Evolutionary conservation across 495 filamentous ascomycete genomes (phyloP).

Genomic region (Astrocystis sublimbata): DNA sequence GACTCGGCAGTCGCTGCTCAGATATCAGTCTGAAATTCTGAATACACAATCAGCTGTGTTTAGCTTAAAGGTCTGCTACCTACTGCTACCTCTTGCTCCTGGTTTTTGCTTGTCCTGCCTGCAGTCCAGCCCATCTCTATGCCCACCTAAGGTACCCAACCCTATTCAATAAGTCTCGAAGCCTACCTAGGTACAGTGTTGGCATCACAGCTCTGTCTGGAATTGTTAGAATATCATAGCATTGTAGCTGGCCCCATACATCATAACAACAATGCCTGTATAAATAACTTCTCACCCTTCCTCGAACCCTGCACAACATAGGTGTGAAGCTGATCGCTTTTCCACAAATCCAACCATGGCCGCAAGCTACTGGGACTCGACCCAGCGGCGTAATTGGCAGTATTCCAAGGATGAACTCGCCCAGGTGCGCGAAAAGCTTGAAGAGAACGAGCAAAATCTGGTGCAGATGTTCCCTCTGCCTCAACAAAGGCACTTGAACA

Average conservation of each 20-base stretch:
- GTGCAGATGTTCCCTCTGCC: conserved; percentile 81
- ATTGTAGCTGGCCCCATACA: not conserved
- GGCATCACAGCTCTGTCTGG: not conserved
- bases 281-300: not conserved
- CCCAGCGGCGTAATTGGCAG: conserved; percentile 85
- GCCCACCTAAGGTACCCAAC: too few relatives aligned
- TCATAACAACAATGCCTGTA: not conserved
- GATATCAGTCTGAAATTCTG: too few relatives aligned
- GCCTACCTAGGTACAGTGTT: too few relatives aligned
- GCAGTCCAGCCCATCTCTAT: not conserved
- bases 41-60: too few relatives aligned
- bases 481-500: conserved; percentile 77
- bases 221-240: not conserved
- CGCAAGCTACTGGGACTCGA: conserved; percentile 95
- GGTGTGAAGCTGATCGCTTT: not conserved
- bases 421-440: conserved; percentile 69
- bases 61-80: too few relatives aligned
- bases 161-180: not conserved
- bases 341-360: conserved; percentile 61
- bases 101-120: not conserved
- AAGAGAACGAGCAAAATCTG: conserved; percentile 67
- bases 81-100: not conserved
- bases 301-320: conserved; percentile 9
- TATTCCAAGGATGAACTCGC: conserved; percentile 79
- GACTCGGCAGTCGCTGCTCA: not conserved